Conservation (phyloP, 352 stramenopile genomes). For the Pythium myriotylum region DNA sequence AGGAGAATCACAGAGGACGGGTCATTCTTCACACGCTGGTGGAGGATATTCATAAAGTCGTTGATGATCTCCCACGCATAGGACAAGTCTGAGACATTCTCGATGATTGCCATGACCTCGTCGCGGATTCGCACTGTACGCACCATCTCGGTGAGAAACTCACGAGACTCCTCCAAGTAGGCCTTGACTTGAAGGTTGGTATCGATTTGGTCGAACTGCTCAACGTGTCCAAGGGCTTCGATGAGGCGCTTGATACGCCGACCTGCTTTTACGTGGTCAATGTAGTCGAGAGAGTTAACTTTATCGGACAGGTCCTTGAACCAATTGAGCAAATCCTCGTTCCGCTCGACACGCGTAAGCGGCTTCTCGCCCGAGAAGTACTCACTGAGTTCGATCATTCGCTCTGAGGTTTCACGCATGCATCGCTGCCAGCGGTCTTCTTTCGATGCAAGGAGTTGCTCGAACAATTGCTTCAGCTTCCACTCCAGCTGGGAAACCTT, state of each 20-base stretch:
- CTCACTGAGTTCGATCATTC: constrained; percentile 92
- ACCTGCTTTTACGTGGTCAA: constrained; percentile 93
- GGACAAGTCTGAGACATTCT: constrained; percentile 93
- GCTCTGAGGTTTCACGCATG: constrained; percentile 87
- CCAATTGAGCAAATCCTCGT: constrained; percentile 94
- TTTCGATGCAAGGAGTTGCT: constrained; percentile 88
- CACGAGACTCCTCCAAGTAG: constrained; percentile 91
- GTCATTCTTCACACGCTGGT: constrained; percentile 92
- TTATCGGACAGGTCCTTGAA: constrained; percentile 92
- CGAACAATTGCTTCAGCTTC: constrained; percentile 95
- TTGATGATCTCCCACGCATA: constrained; percentile 96
- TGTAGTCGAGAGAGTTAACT: constrained; percentile 89
- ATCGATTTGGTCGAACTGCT: constrained; percentile 96
- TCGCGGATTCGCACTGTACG: constrained; percentile 93
- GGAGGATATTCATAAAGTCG: constrained; percentile 94
- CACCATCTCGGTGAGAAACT: constrained; percentile 95
- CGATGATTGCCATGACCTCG: constrained; percentile 91
- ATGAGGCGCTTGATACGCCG: constrained; percentile 95
- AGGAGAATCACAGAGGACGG: constrained; percentile 92
- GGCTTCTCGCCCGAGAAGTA: constrained; percentile 95
- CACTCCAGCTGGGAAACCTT: constrained; percentile 94
- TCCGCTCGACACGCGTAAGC: constrained; percentile 90
- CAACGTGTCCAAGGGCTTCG: constrained; percentile 92
- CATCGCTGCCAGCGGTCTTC: constrained; percentile 91
- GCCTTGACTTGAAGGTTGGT: constrained; percentile 95